These are phyloP conservation scores for Xylariaceae sp. DNA, from an alignment of 2,329 filamentous ascomycete genomes.

Conservation along the genomic window DNA sequence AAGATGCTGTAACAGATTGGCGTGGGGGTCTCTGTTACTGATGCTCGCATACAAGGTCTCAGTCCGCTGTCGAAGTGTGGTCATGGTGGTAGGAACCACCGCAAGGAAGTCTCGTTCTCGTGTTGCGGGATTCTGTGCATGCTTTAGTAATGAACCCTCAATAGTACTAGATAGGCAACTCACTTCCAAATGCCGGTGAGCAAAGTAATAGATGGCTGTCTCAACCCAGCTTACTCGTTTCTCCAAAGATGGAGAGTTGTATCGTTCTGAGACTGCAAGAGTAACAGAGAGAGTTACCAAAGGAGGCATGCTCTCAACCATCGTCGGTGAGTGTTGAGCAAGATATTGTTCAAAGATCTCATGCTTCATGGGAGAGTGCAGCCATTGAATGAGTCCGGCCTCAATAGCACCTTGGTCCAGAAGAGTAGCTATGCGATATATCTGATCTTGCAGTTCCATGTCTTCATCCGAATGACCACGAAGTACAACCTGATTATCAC, in stretches of 20 bases:
- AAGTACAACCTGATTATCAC: constrained; percentile 33
- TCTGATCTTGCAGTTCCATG: constrained; percentile 49
- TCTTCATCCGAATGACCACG: constrained; percentile 45
- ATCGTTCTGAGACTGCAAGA: constrained; percentile 57
- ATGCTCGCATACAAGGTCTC: constrained; percentile 50
- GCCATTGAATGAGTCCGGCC: constrained; percentile 61
- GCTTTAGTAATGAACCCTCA: constrained; percentile 23
- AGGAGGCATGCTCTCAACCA: constrained; percentile 54
- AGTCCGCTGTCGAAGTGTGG: constrained; percentile 46
- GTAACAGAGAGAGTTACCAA: constrained; percentile 61
- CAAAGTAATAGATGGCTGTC: constrained; percentile 51
- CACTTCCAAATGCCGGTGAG: constrained; percentile 43
- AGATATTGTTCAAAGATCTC: constrained; percentile 58
- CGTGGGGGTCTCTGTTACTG: constrained; percentile 41
- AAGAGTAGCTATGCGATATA: constrained; percentile 56
- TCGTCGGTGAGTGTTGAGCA: constrained; percentile 44
- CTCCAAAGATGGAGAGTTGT: constrained; percentile 48
- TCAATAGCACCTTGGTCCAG: constrained; percentile 60
- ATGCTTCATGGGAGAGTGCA: constrained; percentile 59
- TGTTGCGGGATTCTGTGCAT: constrained; percentile 37
- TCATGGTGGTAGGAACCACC: constrained; percentile 54
- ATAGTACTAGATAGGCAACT: constrained; percentile 26
- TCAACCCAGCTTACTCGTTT: constrained; percentile 59
- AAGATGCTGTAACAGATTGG: constrained; percentile 45
- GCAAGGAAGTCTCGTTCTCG: constrained; percentile 20